These are phyloP conservation scores for Aspergillus bridgeri DNA, from an alignment of 495 filamentous ascomycete genomes.

Conservation along the genomic window DNA sequence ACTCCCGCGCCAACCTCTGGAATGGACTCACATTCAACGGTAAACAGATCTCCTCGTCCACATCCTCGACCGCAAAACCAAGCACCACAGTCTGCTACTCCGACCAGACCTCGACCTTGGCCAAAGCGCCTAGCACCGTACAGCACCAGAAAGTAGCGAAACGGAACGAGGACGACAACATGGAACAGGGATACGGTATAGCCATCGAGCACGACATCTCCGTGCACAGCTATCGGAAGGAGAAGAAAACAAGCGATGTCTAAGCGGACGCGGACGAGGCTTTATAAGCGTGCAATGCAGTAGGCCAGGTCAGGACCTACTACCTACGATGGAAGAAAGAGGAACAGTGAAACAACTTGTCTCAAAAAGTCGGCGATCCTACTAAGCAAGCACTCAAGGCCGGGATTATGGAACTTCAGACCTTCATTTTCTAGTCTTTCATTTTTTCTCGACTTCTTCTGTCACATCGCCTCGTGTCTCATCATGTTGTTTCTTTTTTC, in stretches of 20 bases:
- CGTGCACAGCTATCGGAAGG: conserved; percentile 15
- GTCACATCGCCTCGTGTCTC: no score
- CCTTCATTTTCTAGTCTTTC: no score
- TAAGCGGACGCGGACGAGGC: background rate
- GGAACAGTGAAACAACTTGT: no score
- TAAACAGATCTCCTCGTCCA: conserved; percentile 4
- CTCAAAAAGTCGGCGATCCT: no score
- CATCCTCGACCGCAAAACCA: background rate
- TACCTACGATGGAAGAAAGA: no score
- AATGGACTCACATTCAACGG: conserved; percentile 16
- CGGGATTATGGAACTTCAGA: no score
- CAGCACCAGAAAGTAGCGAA: background rate
- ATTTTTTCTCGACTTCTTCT: no score
- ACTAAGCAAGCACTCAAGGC: no score
- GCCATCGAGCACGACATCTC: conserved; percentile 35
- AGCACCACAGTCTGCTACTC: conserved; percentile 29
- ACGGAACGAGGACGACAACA: conserved; percentile 13
- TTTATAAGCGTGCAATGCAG: background rate
- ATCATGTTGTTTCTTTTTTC: no score
- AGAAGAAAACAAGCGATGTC: background rate
- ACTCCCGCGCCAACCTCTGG: conserved; percentile 29
- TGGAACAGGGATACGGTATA: conserved; percentile 22
- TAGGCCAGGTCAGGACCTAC: no score
- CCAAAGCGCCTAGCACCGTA: conserved; percentile 4
- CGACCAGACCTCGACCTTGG: conserved; percentile 12